Evolutionary conservation across 163 green algal genomes (phyloP).

Genomic region (Trebouxiophyceae sp.): DNA sequence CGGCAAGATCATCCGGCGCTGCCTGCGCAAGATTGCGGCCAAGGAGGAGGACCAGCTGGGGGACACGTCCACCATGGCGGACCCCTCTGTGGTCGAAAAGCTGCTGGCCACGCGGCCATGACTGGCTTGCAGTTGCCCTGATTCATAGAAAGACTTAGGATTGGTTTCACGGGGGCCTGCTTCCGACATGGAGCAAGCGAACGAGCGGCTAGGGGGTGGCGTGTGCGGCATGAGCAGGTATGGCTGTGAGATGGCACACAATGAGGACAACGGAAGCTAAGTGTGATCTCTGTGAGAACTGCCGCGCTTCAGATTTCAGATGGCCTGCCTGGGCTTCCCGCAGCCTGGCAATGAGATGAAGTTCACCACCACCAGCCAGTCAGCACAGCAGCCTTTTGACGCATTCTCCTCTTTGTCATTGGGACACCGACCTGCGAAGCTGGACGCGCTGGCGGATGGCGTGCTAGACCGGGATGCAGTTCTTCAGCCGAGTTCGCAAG

Average conservation of each 20-base stretch:
- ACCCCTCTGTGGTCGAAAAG: slow-evolving; percentile 53
- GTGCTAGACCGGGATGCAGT: not conserved
- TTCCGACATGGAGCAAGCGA: not conserved
- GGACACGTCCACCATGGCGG: slow-evolving; percentile 82
- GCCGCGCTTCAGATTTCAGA: not conserved
- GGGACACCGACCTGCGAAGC: too few species aligned
- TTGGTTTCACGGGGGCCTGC: not conserved
- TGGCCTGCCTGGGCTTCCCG: not conserved
- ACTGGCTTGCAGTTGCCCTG: too few species aligned
- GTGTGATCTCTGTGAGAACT: not conserved
- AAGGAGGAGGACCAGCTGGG: slow-evolving; percentile 78
- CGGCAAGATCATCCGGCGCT: slow-evolving; percentile 97
- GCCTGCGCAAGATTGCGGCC: slow-evolving; percentile 80
- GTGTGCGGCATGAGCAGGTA: too few species aligned
- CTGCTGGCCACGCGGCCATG: slow-evolving; percentile 32
- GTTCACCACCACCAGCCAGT: not conserved
- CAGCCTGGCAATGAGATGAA: not conserved
- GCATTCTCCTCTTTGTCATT: too few species aligned
- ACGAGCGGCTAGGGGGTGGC: too few species aligned
- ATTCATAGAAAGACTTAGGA: not conserved
- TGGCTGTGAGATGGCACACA: too few species aligned
- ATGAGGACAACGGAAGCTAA: too few species aligned
- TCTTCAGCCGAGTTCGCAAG: not conserved
- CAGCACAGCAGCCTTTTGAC: not conserved
- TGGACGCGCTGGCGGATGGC: not conserved